Evolutionary conservation across 257 asterid species (phyloP).

Genomic region (Linaria vulgaris): DNA sequence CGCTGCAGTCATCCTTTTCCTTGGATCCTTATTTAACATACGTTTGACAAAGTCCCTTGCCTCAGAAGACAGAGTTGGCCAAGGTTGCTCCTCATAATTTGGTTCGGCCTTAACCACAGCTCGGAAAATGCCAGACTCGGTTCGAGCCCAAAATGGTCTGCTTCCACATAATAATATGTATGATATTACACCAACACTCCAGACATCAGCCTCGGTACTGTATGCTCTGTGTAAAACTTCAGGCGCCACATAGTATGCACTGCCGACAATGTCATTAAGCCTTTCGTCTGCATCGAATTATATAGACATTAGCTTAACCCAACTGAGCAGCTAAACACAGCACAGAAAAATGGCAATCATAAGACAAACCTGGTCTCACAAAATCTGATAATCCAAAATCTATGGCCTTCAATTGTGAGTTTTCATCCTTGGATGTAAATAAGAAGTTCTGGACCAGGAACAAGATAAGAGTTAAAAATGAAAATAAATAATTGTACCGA

Average conservation of each 20-base stretch:
- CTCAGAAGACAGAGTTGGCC: slow-evolving; percentile 80
- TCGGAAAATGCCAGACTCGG: slow-evolving; percentile 90
- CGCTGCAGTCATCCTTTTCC: slow-evolving; percentile 93
- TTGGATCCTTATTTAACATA: slow-evolving; percentile 78
- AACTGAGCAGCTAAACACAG: slow-evolving; percentile 1
- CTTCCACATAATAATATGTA: slow-evolving; percentile 84
- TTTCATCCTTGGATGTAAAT: slow-evolving; percentile 77
- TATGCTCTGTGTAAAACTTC: slow-evolving; percentile 91
- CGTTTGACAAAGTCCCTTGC: slow-evolving; percentile 86
- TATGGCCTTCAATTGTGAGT: slow-evolving; percentile 77
- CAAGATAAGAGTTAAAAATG: slow-evolving; percentile 34
- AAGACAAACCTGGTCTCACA: slow-evolving; percentile 81
- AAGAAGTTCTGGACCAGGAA: slow-evolving; percentile 78
- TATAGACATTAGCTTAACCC: not conserved
- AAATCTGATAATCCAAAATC: slow-evolving; percentile 95
- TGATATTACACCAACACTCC: slow-evolving; percentile 91
- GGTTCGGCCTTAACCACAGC: slow-evolving; percentile 93
- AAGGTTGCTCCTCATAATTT: slow-evolving; percentile 77
- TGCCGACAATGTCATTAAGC: slow-evolving; percentile 93
- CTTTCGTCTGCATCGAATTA: slow-evolving; percentile 63
- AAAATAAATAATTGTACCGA: not conserved
- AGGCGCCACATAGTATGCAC: slow-evolving; percentile 97
- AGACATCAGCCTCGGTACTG: slow-evolving; percentile 89
- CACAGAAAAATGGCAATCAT: not conserved
- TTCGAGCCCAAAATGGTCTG: slow-evolving; percentile 96